Conservation (phyloP, 192 early-diverging fungal species). For the Dimargaris cristalligena region DNA sequence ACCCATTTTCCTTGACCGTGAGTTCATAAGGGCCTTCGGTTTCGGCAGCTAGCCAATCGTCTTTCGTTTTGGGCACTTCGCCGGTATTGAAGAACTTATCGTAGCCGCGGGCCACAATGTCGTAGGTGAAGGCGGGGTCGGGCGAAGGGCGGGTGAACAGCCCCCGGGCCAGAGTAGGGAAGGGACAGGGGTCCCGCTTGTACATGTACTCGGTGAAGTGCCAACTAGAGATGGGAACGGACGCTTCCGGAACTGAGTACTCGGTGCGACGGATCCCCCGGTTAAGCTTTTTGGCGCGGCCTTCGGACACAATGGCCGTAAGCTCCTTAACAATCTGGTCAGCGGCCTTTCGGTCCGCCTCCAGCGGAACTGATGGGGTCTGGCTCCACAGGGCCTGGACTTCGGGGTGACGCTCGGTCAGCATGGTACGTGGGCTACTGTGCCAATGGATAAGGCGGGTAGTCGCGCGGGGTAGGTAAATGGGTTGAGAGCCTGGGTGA, state of each 20-base stretch:
- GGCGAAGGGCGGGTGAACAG: constrained; percentile 41
- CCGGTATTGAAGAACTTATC: constrained; percentile 91
- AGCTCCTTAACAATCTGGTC: too few relatives aligned
- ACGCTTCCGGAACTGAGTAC: not conserved
- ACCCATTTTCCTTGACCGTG: constrained; percentile 93
- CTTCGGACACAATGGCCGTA: too few relatives aligned
- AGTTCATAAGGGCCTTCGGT: constrained; percentile 79
- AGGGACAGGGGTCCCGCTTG: constrained; percentile 35
- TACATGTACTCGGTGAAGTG: constrained; percentile 51
- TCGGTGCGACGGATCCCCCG: too few relatives aligned
- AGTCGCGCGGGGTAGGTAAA: too few relatives aligned
- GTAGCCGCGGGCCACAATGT: constrained; percentile 77
- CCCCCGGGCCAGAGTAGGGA: constrained; percentile 68
- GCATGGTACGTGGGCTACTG: too few relatives aligned
- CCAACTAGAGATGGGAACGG: constrained; percentile 26
- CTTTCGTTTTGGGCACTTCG: constrained; percentile 42
- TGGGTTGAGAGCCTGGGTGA: too few relatives aligned
- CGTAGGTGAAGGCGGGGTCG: constrained; percentile 15
- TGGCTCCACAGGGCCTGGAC: too few relatives aligned
- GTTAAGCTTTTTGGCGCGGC: too few relatives aligned
- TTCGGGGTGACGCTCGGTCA: too few relatives aligned
- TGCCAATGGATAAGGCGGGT: too few relatives aligned
- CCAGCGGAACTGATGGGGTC: too few relatives aligned
- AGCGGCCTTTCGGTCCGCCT: too few relatives aligned
- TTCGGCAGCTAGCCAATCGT: constrained; percentile 33